A percentile compares a stretch with the other conserved stretches of the same genome.
These are phyloP conservation scores for Neobulgaria alba DNA, from an alignment of 2,329 filamentous ascomycete genomes.

Conservation along the genomic window DNA sequence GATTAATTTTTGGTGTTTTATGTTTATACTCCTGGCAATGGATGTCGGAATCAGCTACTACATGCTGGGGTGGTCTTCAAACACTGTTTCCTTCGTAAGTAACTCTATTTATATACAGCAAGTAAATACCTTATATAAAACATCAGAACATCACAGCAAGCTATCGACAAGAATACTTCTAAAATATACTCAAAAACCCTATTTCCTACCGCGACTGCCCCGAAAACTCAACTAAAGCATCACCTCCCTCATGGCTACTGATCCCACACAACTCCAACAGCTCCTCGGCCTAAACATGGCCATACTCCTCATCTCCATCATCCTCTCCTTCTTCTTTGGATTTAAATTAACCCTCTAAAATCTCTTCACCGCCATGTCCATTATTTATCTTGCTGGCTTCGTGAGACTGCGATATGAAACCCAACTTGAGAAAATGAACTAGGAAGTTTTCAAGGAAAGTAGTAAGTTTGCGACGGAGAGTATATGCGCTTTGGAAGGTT, in stretches of 20 bases:
- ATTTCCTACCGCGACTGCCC: conserved; percentile 36
- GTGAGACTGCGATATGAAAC: conserved; percentile 43
- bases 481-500: conserved; percentile 40
- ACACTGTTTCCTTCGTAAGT: conserved; percentile 30
- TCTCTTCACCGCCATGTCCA: conserved; percentile 47
- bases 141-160: conserved; percentile 26
- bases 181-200: conserved; percentile 35
- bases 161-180: conserved; percentile 38
- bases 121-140: conserved; percentile 1
- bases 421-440: conserved; percentile 48
- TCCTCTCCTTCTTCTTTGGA: conserved; percentile 61
- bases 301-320: conserved; percentile 51
- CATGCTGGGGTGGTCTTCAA: conserved; percentile 31
- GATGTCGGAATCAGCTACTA: conserved; percentile 31
- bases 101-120: not conserved
- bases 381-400: conserved; percentile 37
- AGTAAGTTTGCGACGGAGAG: conserved; percentile 56
- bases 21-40: conserved; percentile 40
- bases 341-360: conserved; percentile 70
- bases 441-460: conserved; percentile 49
- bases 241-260: conserved; percentile 37
- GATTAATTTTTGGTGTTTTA: conserved; percentile 41
- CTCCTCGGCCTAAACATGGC: conserved; percentile 40
- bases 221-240: conserved; percentile 40
- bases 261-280: conserved; percentile 42